These are phyloP conservation scores for Penicillium freii DNA, from an alignment of 2,329 filamentous ascomycete genomes.

Conservation along the genomic window DNA sequence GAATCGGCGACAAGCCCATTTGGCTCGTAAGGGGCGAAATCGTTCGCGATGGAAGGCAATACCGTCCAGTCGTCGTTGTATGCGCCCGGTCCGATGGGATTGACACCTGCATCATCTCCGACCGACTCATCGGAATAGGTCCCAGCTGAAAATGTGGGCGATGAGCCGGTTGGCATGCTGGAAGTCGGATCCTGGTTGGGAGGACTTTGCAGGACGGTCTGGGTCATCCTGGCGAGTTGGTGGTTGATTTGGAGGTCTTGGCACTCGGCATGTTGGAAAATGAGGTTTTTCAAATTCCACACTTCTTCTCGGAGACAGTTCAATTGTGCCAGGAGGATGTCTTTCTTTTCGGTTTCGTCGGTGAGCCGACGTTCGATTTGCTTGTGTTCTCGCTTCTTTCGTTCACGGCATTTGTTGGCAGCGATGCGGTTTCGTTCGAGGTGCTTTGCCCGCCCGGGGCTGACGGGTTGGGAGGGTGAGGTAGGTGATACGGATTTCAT, in stretches of 20 bases:
- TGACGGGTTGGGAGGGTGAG: neutral
- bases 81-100: neutral
- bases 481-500: slow-evolving; percentile 2
- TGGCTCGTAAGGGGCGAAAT: neutral
- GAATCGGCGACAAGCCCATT: neutral
- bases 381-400: slow-evolving; percentile 23
- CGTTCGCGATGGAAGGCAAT: neutral
- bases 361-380: slow-evolving; percentile 16
- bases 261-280: slow-evolving; percentile 23
- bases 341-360: slow-evolving; percentile 20
- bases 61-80: neutral
- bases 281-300: slow-evolving; percentile 22
- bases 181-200: neutral
- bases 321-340: slow-evolving; percentile 16
- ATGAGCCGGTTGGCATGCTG: neutral
- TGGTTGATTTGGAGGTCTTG: slow-evolving; percentile 20
- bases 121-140: slow-evolving; percentile 18
- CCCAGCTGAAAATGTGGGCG: slow-evolving; percentile 10
- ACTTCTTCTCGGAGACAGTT: slow-evolving; percentile 19
- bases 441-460: slow-evolving; percentile 14
- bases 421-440: slow-evolving; percentile 26
- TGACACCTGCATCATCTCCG: neutral
- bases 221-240: slow-evolving; percentile 19
- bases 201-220: slow-evolving; percentile 5
- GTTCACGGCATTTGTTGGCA: slow-evolving; percentile 24